Base-by-base conservation (phyloP, 805 yeast species). In the Metschnikowia vanudenii region DNA sequence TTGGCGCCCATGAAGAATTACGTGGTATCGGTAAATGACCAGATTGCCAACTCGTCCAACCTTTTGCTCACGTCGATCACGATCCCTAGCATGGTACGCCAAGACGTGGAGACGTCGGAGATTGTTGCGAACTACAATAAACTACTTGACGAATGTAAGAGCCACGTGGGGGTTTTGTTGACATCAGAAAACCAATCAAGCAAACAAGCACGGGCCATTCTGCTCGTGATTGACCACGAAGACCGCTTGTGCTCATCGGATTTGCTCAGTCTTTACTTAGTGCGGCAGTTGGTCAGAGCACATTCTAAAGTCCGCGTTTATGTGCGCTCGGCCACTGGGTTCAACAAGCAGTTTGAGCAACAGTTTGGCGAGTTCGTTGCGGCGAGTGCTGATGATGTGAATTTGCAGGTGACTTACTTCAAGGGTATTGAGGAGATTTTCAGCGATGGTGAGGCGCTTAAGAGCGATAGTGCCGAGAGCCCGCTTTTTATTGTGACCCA, bases 231-330 rank as follows among this genome's bases (percentile, higher is more conserved):
- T 38, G 60, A 55, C 39, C 67, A 65, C 47, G 67, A 62, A 41
- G 67, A 67, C 49, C 47, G 63, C 11, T 54, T 69, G 42, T 65
- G 69, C 47, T 47, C 63, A 2, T 63, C 66, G 29, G 75, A 70
- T 45, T 56, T 68, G 36, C 60, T 69, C 34, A 57, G 68, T 1
- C 49, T 70, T 11, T 62, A 65, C 42, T 44, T 65, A 37, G 60
- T 60, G 26, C 54, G 53, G 33, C 60, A 57, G 38, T 51, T 68
- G 37, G 45, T 55, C 4, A 20, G 38, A 3, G 41, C 38, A 4
- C 36, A 48, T 22, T 30, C 33, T 2, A 36, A 33, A 11, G 44
- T 54, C 14, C 45, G 37, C 24, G 48, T 54, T 1, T 41, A 46
- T 32, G 46, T 54, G 29, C 53, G 54, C 28, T 46, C 51, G 14